Percentiles rank a stretch among this genome's conserved stretches.
These are phyloP conservation scores for Fagus crenata DNA, from an alignment of 306 rosid genomes.

Conservation along the genomic window DNA sequence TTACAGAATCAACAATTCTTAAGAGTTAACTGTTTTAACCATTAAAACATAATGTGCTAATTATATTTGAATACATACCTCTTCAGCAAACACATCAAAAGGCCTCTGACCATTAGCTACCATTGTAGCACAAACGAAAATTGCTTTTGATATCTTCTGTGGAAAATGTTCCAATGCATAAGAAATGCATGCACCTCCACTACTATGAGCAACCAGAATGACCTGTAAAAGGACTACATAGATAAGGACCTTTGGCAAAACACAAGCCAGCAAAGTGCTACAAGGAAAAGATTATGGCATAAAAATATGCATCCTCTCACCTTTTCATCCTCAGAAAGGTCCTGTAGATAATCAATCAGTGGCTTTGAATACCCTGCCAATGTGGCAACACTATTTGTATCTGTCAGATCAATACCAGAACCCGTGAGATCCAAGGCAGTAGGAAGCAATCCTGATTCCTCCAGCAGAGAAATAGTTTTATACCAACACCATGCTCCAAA, in stretches of 20 bases:
- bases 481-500: slow-evolving; percentile 99
- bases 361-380: slow-evolving; percentile 87
- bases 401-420: slow-evolving; percentile 91
- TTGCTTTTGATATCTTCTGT: slow-evolving; percentile 73
- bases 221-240: slow-evolving; percentile 56
- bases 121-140: slow-evolving; percentile 94
- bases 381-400: slow-evolving; percentile 57
- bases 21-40: neutral
- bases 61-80: slow-evolving; percentile 47
- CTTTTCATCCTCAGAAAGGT: slow-evolving; percentile 85
- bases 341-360: slow-evolving; percentile 65
- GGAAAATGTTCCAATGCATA: slow-evolving; percentile 87
- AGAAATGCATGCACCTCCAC: slow-evolving; percentile 94
- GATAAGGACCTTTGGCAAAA: slow-evolving; percentile 22
- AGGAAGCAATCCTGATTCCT: slow-evolving; percentile 78
- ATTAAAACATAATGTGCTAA: slow-evolving; percentile 12
- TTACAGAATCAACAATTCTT: neutral
- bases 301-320: slow-evolving; percentile 36
- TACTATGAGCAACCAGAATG: slow-evolving; percentile 89
- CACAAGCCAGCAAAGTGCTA: slow-evolving; percentile 19
- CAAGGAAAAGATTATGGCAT: slow-evolving; percentile 2
- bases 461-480: slow-evolving; percentile 78
- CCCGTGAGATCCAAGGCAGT: slow-evolving; percentile 81
- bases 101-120: slow-evolving; percentile 86
- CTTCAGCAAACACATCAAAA: slow-evolving; percentile 78